These are phyloP conservation scores for Pogostemon cablin DNA, from an alignment of 257 asterid genomes.

Conservation along the genomic window DNA sequence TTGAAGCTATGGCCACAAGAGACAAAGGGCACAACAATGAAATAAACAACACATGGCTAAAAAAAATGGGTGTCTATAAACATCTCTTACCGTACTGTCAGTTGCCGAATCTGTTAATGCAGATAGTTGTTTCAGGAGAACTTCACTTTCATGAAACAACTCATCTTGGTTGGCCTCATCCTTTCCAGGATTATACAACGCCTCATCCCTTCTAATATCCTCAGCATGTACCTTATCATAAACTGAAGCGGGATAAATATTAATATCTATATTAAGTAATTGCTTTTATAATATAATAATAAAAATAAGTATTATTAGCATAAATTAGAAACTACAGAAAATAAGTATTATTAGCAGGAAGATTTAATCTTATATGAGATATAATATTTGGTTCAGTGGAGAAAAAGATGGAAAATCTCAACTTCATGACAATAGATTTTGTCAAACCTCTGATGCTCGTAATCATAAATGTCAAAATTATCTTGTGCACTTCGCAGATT, in stretches of 20 bases:
- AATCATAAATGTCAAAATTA: too few species aligned
- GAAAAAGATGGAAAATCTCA: not conserved
- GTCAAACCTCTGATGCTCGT: too few species aligned
- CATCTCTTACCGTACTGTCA: constrained; percentile 34
- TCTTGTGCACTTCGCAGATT: too few species aligned
- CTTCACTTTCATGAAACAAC: constrained; percentile 33
- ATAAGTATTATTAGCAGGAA: not conserved
- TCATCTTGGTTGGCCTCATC: constrained; percentile 33
- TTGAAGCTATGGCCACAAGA: constrained; percentile 21
- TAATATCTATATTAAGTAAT: not conserved
- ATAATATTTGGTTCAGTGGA: not conserved
- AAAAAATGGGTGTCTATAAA: not conserved
- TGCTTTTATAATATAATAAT: not conserved
- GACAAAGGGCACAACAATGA: constrained; percentile 16
- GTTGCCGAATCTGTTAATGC: constrained; percentile 33
- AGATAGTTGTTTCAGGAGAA: constrained; percentile 33
- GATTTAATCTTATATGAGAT: not conserved
- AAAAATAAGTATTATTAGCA: not conserved
- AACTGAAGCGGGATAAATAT: constrained; percentile 26
- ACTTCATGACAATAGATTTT: too few species aligned
- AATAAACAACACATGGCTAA: not conserved
- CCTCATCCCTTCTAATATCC: constrained; percentile 33
- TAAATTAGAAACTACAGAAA: constrained; percentile 15
- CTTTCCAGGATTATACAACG: constrained; percentile 30
- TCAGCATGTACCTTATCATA: constrained; percentile 30